phyloP scores from a whole-genome alignment of 371 early-diverging fungal genomes.

The Mortierella sp. region DNA sequence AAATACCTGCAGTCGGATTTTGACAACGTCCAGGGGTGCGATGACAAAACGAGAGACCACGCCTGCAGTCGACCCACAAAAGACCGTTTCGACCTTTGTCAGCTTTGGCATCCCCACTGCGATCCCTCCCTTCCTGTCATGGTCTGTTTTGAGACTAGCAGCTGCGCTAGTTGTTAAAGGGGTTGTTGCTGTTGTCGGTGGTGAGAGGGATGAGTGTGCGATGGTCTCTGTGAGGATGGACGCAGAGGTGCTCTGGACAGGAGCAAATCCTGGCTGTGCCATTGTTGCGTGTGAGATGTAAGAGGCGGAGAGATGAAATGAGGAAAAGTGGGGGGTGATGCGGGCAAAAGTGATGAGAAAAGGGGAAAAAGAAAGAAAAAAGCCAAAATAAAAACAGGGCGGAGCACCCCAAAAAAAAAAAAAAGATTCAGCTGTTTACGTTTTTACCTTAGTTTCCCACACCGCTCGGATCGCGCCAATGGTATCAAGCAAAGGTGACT shows the following conservation, averaged over 20 bases:
- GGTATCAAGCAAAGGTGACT: background rate
- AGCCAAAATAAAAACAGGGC: constrained; percentile 3
- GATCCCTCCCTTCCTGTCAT: constrained; percentile 27
- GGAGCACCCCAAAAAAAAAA: background rate
- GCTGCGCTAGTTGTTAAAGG: background rate
- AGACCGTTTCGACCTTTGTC: constrained; percentile 66
- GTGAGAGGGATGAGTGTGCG: background rate
- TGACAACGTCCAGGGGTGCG: constrained; percentile 94
- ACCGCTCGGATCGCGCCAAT: constrained; percentile 12
- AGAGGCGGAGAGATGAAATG: too few species aligned
- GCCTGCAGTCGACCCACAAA: constrained; percentile 80
- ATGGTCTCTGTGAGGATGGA: constrained; percentile 8
- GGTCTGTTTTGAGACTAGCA: background rate
- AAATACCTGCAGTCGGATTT: constrained; percentile 87
- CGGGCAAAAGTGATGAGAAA: background rate
- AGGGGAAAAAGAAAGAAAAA: background rate
- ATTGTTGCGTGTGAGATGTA: too few species aligned
- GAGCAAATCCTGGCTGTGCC: constrained; percentile 21
- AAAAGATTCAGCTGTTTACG: background rate
- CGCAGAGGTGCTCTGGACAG: constrained; percentile 3
- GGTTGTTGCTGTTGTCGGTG: background rate
- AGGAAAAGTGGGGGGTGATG: background rate
- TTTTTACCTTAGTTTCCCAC: background rate
- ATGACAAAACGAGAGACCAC: constrained; percentile 80
- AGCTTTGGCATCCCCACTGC: constrained; percentile 60